Base-by-base conservation (phyloP, 257 asterid species). In the Ilex aquifolium region DNA sequence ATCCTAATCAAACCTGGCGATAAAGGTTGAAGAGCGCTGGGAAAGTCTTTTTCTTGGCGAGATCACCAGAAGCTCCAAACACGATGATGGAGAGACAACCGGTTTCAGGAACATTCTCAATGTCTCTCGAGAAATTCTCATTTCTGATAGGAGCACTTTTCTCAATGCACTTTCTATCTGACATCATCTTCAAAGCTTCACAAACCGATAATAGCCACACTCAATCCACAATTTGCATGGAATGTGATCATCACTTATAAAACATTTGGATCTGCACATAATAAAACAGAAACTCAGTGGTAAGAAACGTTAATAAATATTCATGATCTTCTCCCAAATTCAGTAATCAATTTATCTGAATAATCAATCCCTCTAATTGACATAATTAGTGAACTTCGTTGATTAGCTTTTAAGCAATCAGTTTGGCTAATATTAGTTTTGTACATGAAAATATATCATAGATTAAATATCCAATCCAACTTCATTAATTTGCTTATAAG, bases 1-100 rank as follows among this genome's bases (percentile, higher is more conserved):
- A 59, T 32, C 0, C 10, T 32, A 56, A 57, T 7, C 21, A 17
- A 60, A 93, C 99, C 99, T 90, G 97, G 0, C 92, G 92, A 46
- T 84, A 93, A 71, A 93, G 96, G 81, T 93, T 90, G 69, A 79
- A 90, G 58, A 90, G 97, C 3, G 99, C 99, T 31, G 99, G 99
- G 69, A 93, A 93, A 36, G 99, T 93, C 82, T 93, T 93, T 80
- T 90, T 93, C 76, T 93, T 93, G 68, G 99, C 99, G 78, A 93
- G 99, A 90, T 93, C 99, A 71, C 99, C 99, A 5, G 99, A 93
- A 65, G 99, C 99, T 56, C 99, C 99, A 31, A 93, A 95, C 69
- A 90, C 97, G 67, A 86, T 72, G 62, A 93, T 80, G 42, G 99
- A 87, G 53, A 93, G 95, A 71, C 83, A 76, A 13, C 95, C 95